These are phyloP conservation scores for Fusarium heterosporum DNA, from an alignment of 2,329 filamentous ascomycete species.

Conservation along the genomic window DNA sequence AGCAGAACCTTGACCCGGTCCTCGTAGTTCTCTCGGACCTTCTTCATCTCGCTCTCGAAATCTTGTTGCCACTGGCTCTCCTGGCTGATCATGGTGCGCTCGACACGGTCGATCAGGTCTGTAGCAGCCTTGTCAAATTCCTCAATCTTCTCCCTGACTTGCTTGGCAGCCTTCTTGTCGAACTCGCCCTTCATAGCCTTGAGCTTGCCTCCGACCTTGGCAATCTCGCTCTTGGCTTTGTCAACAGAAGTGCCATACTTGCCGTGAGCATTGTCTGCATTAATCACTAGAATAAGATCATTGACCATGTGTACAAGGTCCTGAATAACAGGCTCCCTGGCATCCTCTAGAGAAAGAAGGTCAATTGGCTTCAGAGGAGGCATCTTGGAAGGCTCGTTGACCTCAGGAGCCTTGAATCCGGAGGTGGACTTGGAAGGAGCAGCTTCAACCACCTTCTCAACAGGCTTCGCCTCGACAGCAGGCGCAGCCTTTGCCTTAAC, in stretches of 20 bases:
- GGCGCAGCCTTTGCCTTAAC: constrained; percentile 43
- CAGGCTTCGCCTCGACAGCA: constrained; percentile 37
- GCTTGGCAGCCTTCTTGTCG: constrained; percentile 76
- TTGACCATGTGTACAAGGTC: constrained; percentile 96
- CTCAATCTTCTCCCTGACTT: constrained; percentile 76
- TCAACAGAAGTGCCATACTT: constrained; percentile 83
- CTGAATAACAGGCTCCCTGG: constrained; percentile 88
- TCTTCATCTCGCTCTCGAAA: constrained; percentile 86
- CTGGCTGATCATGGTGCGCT: constrained; percentile 83
- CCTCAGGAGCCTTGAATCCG: constrained; percentile 67
- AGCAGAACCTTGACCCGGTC: constrained; percentile 82
- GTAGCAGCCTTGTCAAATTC: constrained; percentile 90
- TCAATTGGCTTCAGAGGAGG: constrained; percentile 79
- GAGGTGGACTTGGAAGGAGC: constrained; percentile 44
- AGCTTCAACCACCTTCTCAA: constrained; percentile 51
- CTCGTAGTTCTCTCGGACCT: constrained; percentile 81
- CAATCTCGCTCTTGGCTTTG: constrained; percentile 87
- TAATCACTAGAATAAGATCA: constrained; percentile 92
- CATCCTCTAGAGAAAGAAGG: constrained; percentile 78
- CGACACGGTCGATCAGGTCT: constrained; percentile 88
- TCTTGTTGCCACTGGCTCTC: constrained; percentile 87
- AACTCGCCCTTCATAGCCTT: constrained; percentile 76
- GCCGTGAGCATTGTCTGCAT: constrained; percentile 81
- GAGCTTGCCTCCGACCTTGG: constrained; percentile 83
- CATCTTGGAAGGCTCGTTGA: constrained; percentile 73